phyloP scores from a whole-genome alignment of 768 basidiomycete species.

The Rhizopogon vulgaris region DNA sequence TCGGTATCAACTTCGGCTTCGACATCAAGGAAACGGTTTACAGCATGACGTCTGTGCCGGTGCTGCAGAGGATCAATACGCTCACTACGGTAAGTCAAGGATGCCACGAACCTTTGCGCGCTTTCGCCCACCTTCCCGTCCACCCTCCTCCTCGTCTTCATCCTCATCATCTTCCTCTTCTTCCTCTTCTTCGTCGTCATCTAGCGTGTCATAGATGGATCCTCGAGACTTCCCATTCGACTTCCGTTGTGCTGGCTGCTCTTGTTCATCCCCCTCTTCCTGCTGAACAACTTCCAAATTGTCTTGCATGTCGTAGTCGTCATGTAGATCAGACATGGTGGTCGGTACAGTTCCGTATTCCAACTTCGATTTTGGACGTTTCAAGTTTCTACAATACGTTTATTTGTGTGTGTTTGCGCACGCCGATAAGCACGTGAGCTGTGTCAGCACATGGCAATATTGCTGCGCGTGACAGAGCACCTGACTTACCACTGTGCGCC shows the following conservation, averaged over 20 bases:
- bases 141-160: conserved; percentile 49
- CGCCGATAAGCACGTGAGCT: too few relatives aligned
- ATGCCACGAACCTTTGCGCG: conserved; percentile 48
- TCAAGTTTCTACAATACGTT: too few relatives aligned
- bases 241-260: conserved; percentile 18
- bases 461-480: conserved; percentile 4
- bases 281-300: conserved; percentile 14
- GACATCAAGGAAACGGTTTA: conserved; percentile 88
- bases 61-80: conserved; percentile 32
- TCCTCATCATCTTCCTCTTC: conserved; percentile 50
- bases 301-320: conserved; percentile 27
- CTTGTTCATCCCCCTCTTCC: conserved; percentile 36
- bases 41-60: conserved; percentile 57
- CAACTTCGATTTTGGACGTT: too few relatives aligned
- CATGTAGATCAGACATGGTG: conserved; percentile 38
- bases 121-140: conserved; percentile 46
- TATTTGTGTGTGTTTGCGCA: too few relatives aligned
- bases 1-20: conserved; percentile 97
- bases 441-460: too few relatives aligned
- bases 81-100: background rate
- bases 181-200: conserved; percentile 35
- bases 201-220: conserved; percentile 31
- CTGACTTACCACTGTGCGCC: too few relatives aligned
- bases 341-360: too few relatives aligned
- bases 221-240: conserved; percentile 20